phyloP scores from a whole-genome alignment of 257 asterid genomes.

The Solanum stenotomum region DNA sequence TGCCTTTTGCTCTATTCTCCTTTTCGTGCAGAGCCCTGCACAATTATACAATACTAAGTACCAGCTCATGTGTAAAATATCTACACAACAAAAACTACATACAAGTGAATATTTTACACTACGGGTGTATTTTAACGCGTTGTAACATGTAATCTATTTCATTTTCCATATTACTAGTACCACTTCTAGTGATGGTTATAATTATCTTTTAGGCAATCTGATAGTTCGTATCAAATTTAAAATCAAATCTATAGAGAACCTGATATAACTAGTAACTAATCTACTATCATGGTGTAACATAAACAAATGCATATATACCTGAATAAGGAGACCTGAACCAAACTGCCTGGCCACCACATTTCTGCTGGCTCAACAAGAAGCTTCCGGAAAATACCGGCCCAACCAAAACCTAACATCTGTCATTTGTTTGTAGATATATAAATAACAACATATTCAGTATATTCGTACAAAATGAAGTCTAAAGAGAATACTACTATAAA shows the following conservation, averaged over 20 bases:
- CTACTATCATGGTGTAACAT: neutral
- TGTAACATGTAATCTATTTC: neutral
- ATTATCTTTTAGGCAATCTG: neutral
- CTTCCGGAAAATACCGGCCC: constrained; percentile 53
- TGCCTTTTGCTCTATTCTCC: constrained; percentile 26
- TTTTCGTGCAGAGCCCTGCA: constrained; percentile 42
- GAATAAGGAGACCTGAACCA: constrained; percentile 56
- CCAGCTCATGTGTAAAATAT: neutral
- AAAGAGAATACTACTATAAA: neutral
- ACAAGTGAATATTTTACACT: neutral
- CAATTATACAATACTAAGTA: neutral
- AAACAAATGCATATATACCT: constrained; percentile 9
- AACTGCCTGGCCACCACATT: constrained; percentile 58
- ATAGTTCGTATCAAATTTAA: neutral
- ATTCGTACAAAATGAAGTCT: neutral
- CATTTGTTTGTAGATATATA: neutral
- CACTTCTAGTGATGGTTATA: neutral
- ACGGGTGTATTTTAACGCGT: neutral
- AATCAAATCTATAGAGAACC: neutral
- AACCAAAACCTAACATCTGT: constrained; percentile 47
- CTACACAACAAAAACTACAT: neutral
- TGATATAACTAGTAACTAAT: neutral
- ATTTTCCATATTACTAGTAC: neutral
- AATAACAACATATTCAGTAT: neutral
- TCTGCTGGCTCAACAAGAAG: constrained; percentile 42